Percentiles rank a stretch among this genome's conserved stretches.
Conservation (phyloP, 345 rosid genomes). For the Populus pruinosa region DNA sequence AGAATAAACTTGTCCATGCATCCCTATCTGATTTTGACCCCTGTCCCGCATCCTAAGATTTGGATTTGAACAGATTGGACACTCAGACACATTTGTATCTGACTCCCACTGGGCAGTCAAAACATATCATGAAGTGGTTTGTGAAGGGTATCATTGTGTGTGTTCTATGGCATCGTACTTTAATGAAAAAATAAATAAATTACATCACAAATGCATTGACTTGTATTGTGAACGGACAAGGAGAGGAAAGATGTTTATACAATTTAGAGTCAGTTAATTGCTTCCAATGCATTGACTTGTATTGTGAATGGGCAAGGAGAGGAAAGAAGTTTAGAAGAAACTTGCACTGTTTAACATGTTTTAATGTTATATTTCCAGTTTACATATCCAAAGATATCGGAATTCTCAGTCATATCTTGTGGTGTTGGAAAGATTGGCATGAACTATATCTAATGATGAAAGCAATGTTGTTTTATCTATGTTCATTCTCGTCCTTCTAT, state of each 20-base stretch:
- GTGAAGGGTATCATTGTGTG: too few relatives aligned
- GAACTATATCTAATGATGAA: neutral
- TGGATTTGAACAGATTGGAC: too few relatives aligned
- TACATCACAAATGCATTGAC: neutral
- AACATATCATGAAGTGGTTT: too few relatives aligned
- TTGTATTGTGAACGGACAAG: neutral
- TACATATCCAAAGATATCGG: neutral
- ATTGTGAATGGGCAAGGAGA: neutral
- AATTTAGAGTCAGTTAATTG: neutral
- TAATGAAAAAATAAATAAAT: too few relatives aligned
- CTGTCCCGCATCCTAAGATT: too few relatives aligned
- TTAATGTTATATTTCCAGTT: constrained; percentile 1
- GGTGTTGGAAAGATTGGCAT: neutral
- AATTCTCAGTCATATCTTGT: neutral
- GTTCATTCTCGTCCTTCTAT: neutral
- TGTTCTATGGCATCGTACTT: too few relatives aligned
- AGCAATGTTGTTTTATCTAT: neutral
- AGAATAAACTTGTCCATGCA: too few relatives aligned
- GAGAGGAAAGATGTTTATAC: neutral
- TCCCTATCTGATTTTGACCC: too few relatives aligned
- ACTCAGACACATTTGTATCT: too few relatives aligned
- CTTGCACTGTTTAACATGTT: neutral
- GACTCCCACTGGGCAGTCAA: too few relatives aligned
- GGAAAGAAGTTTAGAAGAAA: neutral
- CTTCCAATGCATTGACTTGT: neutral